Percentiles rank a stretch among this genome's conserved stretches.
phyloP scores from a whole-genome alignment of 73 alveolate species.

The Tetrahymena borealis region DNA sequence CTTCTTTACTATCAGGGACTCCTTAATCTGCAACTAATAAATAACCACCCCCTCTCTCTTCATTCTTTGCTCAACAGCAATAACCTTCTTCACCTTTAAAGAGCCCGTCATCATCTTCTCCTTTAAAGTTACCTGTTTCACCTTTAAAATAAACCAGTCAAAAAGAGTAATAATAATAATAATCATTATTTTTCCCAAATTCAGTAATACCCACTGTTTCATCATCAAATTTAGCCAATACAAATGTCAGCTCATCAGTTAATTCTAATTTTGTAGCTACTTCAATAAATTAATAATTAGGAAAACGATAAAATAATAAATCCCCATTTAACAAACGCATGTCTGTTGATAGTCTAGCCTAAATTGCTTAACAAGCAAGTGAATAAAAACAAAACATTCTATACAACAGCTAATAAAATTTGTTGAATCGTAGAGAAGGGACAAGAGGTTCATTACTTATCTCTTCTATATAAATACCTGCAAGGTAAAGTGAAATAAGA shows the following conservation, averaged over 20 bases:
- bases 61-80: background rate
- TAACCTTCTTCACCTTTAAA: background rate
- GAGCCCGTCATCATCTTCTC: background rate
- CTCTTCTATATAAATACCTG: background rate
- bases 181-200: too few relatives aligned
- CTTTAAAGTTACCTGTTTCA: background rate
- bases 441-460: background rate
- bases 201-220: too few relatives aligned
- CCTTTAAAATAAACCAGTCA: background rate
- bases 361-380: background rate
- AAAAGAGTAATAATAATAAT: too few relatives aligned
- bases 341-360: background rate
- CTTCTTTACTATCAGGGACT: background rate
- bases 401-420: background rate
- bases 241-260: too few relatives aligned
- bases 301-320: too few relatives aligned
- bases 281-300: too few relatives aligned
- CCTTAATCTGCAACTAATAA: background rate
- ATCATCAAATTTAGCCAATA: too few relatives aligned
- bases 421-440: background rate
- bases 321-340: background rate
- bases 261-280: too few relatives aligned
- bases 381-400: background rate
- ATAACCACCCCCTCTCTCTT: background rate
- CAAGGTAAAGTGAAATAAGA: background rate